Base-by-base conservation (phyloP, 805 yeast species). In the Kodamaea jinghongensis region DNA sequence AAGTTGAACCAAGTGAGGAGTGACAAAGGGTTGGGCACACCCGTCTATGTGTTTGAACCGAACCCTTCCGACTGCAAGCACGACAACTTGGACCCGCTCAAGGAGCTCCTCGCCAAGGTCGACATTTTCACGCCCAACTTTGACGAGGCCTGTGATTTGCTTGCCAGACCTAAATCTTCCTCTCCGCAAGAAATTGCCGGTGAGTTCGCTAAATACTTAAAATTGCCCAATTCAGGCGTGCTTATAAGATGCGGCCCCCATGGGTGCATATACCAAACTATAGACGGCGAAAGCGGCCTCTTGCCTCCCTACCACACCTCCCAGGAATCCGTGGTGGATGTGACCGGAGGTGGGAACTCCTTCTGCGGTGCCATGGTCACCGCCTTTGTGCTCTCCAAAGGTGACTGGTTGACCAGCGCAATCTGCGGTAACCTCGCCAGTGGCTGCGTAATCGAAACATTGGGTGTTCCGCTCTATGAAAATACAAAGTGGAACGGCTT, bases 81-180 rank as follows among this genome's bases (percentile, higher is more conserved):
- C 2, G 81, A 71, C 25, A 70, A 77, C 42, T 50, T 50, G 17
- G 37, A 25, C 1, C 33, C 23, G 3, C 58, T 78, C 28, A 52
- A 60, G 0, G 52, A 53, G 2, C 63, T 75, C 6, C 55, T 83
- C 12, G 54, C 61, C 7, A 45, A 63, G 4, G 69, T 85, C 2
- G 78, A 79, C 38, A 70, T 86, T 0, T 67, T 90, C 22, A 76
- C 95, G 1, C 98, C 98, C 0, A 90, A 90, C 58, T 78, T 88
- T 6, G 81, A 83, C 30, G 97, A 90, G 60, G 90, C 88, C 0
- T 84, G 90, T 1, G 61, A 71, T 17, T 74, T 85, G 20, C 71
- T 82, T 31, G 81, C 77, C 1, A 44, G 62, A 13, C 65, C 67
- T 15, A 37, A 34, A 17, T 15, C 36, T 9, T 23, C 34, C 23